Evolutionary conservation across 345 rosid species (phyloP).

Genomic region (Aegle marmelos): DNA sequence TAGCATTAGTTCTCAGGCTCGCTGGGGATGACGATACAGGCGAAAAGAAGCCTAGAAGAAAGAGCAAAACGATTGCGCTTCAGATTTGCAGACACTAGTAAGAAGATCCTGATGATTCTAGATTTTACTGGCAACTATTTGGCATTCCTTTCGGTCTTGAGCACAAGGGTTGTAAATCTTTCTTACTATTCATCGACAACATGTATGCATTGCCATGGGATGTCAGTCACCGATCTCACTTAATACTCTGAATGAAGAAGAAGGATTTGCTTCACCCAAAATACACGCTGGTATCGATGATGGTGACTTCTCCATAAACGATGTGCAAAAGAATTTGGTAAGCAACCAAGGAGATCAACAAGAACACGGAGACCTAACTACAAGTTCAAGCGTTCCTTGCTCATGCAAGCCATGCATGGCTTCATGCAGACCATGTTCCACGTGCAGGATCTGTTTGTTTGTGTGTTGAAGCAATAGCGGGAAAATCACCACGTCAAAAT

Average conservation of each 20-base stretch:
- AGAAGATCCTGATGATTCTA: constrained; percentile 20
- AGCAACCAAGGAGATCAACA: too few species aligned
- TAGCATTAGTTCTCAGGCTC: too few species aligned
- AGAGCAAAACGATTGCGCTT: constrained; percentile 6
- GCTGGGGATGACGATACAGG: background rate
- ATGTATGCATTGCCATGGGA: background rate
- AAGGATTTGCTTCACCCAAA: constrained; percentile 14
- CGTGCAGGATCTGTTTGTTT: too few species aligned
- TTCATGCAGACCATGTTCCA: too few species aligned
- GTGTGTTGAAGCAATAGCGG: too few species aligned
- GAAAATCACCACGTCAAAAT: too few species aligned
- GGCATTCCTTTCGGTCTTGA: constrained; percentile 7
- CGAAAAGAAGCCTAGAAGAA: background rate
- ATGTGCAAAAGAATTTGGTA: background rate
- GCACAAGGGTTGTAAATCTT: background rate
- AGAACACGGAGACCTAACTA: too few species aligned
- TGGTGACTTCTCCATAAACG: background rate
- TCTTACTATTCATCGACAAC: background rate
- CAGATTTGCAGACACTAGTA: background rate
- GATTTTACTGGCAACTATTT: constrained; percentile 7
- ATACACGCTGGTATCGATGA: background rate
- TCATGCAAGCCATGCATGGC: too few species aligned
- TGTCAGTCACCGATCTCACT: background rate
- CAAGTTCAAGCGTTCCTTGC: too few species aligned
- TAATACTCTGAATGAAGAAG: background rate